Evolutionary conservation across 495 filamentous ascomycete genomes (phyloP).

Genomic region (Emericellopsis terricola): DNA sequence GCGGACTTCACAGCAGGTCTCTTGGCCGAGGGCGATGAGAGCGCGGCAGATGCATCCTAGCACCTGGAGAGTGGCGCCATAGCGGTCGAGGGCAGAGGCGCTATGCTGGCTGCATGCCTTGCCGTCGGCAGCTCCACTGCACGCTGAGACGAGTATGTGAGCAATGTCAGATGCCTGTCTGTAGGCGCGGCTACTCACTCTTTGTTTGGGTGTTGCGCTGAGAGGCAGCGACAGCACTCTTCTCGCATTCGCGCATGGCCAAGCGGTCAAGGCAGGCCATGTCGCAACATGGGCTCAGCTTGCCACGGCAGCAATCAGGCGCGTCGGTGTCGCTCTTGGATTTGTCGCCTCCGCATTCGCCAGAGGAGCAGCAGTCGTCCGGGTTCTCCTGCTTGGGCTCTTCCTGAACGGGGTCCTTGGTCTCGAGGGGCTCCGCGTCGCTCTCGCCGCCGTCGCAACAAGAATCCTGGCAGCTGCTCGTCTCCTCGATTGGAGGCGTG

Average conservation of each 20-base stretch:
- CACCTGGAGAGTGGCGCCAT: slow-evolving; percentile 22
- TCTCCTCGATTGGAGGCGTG: too few species aligned
- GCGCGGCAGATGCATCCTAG: slow-evolving; percentile 37
- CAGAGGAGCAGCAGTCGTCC: too few species aligned
- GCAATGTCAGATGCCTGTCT: slow-evolving; percentile 2
- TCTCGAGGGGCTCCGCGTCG: too few species aligned
- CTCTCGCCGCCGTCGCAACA: too few species aligned
- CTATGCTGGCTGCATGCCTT: slow-evolving; percentile 14
- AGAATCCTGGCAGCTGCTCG: too few species aligned
- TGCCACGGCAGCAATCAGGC: slow-evolving; percentile 1
- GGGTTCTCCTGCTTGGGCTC: too few species aligned
- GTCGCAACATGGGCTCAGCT: slow-evolving; percentile 13
- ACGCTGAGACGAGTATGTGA: not conserved
- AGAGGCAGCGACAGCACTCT: slow-evolving; percentile 1
- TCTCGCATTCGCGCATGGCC: slow-evolving; percentile 19
- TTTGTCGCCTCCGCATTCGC: too few species aligned
- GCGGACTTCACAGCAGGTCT: slow-evolving; percentile 36
- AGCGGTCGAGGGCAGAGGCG: slow-evolving; percentile 14
- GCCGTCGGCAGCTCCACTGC: slow-evolving; percentile 5
- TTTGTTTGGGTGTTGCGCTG: not conserved
- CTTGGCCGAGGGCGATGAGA: slow-evolving; percentile 30
- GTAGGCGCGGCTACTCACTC: not conserved
- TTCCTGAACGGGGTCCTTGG: too few species aligned
- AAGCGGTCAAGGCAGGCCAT: slow-evolving; percentile 28
- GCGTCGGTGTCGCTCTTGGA: too few species aligned